Base-by-base conservation (phyloP, 2,329 filamentous ascomycete genomes). In the Colletotrichum nymphaeae region DNA sequence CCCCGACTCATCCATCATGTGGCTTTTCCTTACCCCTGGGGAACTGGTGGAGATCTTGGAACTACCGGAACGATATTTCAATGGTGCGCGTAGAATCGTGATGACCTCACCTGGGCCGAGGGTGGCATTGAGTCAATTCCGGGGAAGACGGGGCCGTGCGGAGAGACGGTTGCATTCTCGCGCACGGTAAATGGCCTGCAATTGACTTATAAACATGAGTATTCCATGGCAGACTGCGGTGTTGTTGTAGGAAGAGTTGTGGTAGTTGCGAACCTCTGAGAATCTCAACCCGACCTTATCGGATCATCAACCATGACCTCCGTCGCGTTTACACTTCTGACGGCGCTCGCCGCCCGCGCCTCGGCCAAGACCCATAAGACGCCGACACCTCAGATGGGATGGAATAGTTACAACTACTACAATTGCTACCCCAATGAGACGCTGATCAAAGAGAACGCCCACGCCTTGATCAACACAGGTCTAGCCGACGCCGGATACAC, bases 401-500 rank as follows among this genome's bases (percentile, higher is more conserved):
- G 89, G 89, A 91, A 91, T 73, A 87, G 85, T 2, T 91, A 91
- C 75, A 92, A 92, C 67, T 82, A 86, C 53, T 89, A 88, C 78
- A 82, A 80, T 63, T 90, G 88, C 77, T 79, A 79, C 1, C 86
- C 86, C 0, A 86, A 81, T 53, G 86, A 89, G 74, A 79, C 78
- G 1, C 86, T 87, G 49, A 85, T 90, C 28, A 84, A 85, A 55
- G 79, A 82, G 3, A 91, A 89, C 69, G 88, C 88, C 0, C 80
- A 88, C 55, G 89, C 87, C 0, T 78, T 92, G 0, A 83, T 90
- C 0, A 84, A 88, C 56, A 80, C 88, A 0, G 88, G 88, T 0
- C 83, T 91, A 1, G 82, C 83, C 0, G 82, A 85, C 3, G 80
- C 88, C 0, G 90, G 90, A 6, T 92, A 92, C 76, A 84, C 81